A percentile compares a stretch with the other conserved stretches of the same genome.
phyloP scores from a whole-genome alignment of 148 eudicot species.

The Nepenthes mirabilis region DNA sequence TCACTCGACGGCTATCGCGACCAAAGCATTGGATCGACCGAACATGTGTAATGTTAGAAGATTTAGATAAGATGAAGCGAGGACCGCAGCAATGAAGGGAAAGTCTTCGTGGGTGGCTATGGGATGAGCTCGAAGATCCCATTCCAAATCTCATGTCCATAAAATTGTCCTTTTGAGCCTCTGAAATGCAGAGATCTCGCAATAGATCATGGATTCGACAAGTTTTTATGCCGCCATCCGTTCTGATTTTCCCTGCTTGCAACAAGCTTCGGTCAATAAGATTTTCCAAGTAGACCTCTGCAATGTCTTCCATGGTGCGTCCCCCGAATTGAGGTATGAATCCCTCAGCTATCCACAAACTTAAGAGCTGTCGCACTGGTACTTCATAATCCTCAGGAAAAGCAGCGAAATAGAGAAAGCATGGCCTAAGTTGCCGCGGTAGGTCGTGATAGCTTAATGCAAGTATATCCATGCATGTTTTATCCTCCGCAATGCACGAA shows the following conservation, averaged over 20 bases:
- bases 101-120: background rate
- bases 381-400: slow-evolving; percentile 2
- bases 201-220: slow-evolving; percentile 13
- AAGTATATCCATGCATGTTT: no score
- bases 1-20: no score
- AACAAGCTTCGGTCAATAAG: slow-evolving; percentile 13
- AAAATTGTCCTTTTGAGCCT: slow-evolving; percentile 7
- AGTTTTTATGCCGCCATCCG: slow-evolving; percentile 13
- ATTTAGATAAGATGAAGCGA: background rate
- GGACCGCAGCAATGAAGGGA: background rate
- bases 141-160: background rate
- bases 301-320: slow-evolving; percentile 15
- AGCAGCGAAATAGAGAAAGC: no score
- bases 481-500: no score
- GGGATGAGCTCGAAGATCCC: background rate
- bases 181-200: slow-evolving; percentile 10
- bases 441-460: no score
- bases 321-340: slow-evolving; percentile 7
- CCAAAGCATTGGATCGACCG: background rate
- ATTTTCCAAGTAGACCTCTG: slow-evolving; percentile 12
- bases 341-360: slow-evolving; percentile 1
- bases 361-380: slow-evolving; percentile 15
- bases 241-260: slow-evolving; percentile 12
- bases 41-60: background rate
- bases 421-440: no score